Evolutionary conservation across 805 yeast species (phyloP), one percentile per base, ranked within the genome.

Genomic region (Candida methanosorbosa): DNA sequence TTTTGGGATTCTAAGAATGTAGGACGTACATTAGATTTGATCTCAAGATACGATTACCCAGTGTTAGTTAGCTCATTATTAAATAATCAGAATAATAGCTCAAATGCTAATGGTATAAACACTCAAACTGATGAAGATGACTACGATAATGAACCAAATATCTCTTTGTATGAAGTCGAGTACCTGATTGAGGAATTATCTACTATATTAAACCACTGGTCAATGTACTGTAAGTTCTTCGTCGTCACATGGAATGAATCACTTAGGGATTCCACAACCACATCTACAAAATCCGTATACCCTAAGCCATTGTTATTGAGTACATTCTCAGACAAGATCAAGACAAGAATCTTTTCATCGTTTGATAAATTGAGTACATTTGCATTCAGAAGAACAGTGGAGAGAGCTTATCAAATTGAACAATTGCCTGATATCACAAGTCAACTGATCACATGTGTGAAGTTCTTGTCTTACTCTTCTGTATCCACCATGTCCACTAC

Each of bases 151-250:
- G 46, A 48, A 23, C 20, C 35, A 19, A 13, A 39, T 6, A 59
- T 69, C 4, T 66, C 83, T 5, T 64, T 81, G n/a, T 71, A 75
- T 14, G 75, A 77, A 29, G 70, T 81, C 11, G 82, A 84, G n/a
- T 75, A 72, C 38, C 48, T 81, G 16, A 61, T 82, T 9, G 70
- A 67, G 35, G 97, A 92, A 47, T 59, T 83, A 13, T 72, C 94
- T 0, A 65, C 80, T 8, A 81, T 92, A 52, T 61, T 90, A 49
- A 84, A 82, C 49, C 78, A 86, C 41, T 90, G 97, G 97, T 66
- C 83, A 15, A 66, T 81, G 61, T 85, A 84, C 52, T 68, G 81
- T 38, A 74, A 75, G 47, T 87, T 86, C 46, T 69, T 83, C 45
- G 71, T 81, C 1, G 68, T 73, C 15, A 73, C 81, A 38, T 85